Base-by-base conservation (phyloP, 2,329 filamentous ascomycete genomes). In the Akanthomyces muscarius region DNA sequence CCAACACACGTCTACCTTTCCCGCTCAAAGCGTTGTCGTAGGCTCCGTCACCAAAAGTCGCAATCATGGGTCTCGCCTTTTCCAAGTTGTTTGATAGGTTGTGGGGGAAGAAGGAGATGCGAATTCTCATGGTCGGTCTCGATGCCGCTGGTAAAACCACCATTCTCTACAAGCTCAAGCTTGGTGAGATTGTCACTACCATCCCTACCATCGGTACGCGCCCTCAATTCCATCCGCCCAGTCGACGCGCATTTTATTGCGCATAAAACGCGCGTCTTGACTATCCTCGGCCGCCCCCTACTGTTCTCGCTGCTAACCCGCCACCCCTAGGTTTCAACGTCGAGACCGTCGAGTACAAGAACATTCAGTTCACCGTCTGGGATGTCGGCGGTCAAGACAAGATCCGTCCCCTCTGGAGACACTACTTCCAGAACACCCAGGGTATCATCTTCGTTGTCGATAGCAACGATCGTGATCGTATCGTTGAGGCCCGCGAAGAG, bases 71-170 rank as follows among this genome's bases (percentile, higher is more conserved):
- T 96, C 86, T 98, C 80, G 88, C 90, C 77, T 92, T 98, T 83
- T 98, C 93, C 74, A 97, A 95, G 87, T 80, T 98, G 77, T 95
- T 98, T 80, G 91, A 96, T 78, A 88, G 89, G 83, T 87, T 98
- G 80, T 97, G 92, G 89, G 92, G 94, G 76, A 97, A 97, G 90
- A 98, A 98, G 89, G 95, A 99, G 88, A 99, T 99, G 95, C 89
- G 95, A 86, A 97, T 99, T 84, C 81, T 99, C 81, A 99, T 99
- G 95, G 93, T 99, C 73, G 95, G 95, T 87, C 89, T 99, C 75
- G 95, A 99, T 81, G 95, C 95, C 74, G 95, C 95, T 79, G 95
- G 95, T 90, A 99, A 99, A 88, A 99, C 95, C 76, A 99, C 95
- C 73, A 99, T 99, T 77, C 89, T 99, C 72, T 99, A 99, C 86